A percentile compares a stretch with the other conserved stretches of the same genome.
Evolutionary conservation across 345 rosid species (phyloP).

Genomic region (Citrus unshiu): DNA sequence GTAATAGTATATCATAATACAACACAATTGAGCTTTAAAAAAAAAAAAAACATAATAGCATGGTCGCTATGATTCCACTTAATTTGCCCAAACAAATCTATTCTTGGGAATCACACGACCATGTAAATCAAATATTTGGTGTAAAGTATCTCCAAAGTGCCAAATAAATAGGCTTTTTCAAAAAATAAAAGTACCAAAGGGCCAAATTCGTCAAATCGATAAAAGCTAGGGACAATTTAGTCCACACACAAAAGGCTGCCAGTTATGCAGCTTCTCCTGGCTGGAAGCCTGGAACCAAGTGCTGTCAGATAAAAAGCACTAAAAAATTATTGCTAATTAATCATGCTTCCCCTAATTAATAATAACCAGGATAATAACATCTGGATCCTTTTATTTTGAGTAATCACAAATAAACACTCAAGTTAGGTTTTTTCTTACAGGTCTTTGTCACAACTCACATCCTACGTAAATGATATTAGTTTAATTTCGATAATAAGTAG

Average conservation of each 20-base stretch:
- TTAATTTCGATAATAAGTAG: background rate
- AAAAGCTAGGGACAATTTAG: background rate
- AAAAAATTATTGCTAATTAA: constrained; percentile 3
- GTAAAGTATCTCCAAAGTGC: background rate
- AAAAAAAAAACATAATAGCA: no score
- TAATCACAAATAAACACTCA: no score
- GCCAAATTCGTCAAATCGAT: background rate
- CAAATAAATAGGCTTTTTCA: background rate
- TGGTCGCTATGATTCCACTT: background rate
- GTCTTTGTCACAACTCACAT: no score
- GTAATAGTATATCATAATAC: no score
- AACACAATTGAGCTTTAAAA: no score
- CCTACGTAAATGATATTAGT: no score
- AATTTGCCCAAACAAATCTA: background rate
- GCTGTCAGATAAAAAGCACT: constrained; percentile 14
- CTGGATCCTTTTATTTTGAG: background rate
- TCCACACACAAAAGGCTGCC: background rate
- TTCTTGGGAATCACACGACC: no score
- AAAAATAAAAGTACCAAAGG: background rate
- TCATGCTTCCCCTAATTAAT: constrained; percentile 6
- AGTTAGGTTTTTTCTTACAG: no score
- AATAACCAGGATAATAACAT: background rate
- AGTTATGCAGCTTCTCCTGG: constrained; percentile 2
- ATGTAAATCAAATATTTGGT: no score
- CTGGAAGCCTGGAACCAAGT: constrained; percentile 13